Evolutionary conservation across 2,329 filamentous ascomycete species (phyloP).

Genomic region (Epichloe gansuensis): DNA sequence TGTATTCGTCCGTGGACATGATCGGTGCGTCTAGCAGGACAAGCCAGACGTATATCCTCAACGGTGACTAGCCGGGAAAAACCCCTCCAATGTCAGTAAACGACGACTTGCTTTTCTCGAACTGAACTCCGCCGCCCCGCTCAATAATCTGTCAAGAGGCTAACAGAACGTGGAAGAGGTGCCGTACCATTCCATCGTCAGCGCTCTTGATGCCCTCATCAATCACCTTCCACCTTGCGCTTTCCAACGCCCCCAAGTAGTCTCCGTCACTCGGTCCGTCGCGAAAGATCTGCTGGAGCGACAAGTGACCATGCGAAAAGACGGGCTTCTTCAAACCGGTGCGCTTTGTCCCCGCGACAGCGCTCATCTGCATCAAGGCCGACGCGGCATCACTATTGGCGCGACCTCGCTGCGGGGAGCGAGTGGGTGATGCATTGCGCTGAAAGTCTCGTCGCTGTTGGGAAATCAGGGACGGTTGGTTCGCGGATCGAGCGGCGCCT

Average conservation of each 20-base stretch:
- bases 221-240: constrained; percentile 59
- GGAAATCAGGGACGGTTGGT: constrained; percentile 45
- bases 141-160: neutral
- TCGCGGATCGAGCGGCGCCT: constrained; percentile 36
- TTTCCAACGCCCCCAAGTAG: constrained; percentile 51
- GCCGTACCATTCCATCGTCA: constrained; percentile 63
- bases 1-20: constrained; percentile 75
- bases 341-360: constrained; percentile 23
- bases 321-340: constrained; percentile 29
- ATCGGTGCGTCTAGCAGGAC: constrained; percentile 82
- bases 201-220: constrained; percentile 66
- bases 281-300: constrained; percentile 63
- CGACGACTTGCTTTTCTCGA: neutral
- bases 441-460: constrained; percentile 44
- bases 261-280: constrained; percentile 68
- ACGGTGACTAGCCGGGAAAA: constrained; percentile 53
- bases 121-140: neutral
- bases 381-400: constrained; percentile 60
- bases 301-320: constrained; percentile 41
- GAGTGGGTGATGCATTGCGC: constrained; percentile 23
- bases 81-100: neutral
- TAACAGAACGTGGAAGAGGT: neutral
- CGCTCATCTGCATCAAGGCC: constrained; percentile 23
- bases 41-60: constrained; percentile 93
- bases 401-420: constrained; percentile 44